Evolutionary conservation across 192 early-diverging fungal genomes (phyloP).

Genomic region (Mortierella hygrophila): DNA sequence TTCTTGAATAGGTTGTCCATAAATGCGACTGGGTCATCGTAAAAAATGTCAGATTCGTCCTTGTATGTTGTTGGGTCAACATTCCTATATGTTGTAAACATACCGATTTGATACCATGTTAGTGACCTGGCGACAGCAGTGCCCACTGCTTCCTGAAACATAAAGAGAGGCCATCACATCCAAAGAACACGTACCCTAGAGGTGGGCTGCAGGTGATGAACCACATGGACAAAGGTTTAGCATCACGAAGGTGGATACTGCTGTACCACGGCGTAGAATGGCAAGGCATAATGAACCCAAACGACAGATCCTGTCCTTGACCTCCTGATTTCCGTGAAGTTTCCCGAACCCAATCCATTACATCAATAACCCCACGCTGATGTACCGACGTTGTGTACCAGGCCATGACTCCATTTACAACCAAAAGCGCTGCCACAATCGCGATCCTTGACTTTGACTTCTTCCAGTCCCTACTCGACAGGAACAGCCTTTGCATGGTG

Average conservation of each 20-base stretch:
- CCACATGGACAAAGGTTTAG: slow-evolving; percentile 65
- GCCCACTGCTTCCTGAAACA: background rate
- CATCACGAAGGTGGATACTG: slow-evolving; percentile 75
- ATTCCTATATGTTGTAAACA: slow-evolving; percentile 7
- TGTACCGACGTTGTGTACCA: slow-evolving; percentile 84
- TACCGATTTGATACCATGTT: background rate
- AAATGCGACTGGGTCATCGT: slow-evolving; percentile 75
- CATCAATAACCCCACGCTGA: slow-evolving; percentile 95
- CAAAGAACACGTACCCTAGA: slow-evolving; percentile 59
- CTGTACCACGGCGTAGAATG: slow-evolving; percentile 97
- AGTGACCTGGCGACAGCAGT: too few species aligned
- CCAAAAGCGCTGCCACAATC: slow-evolving; percentile 60
- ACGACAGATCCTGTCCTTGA: slow-evolving; percentile 31
- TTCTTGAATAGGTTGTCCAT: background rate
- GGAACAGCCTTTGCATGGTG: slow-evolving; percentile 36
- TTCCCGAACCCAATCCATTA: slow-evolving; percentile 77
- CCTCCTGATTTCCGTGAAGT: slow-evolving; percentile 33
- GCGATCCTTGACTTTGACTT: slow-evolving; percentile 8
- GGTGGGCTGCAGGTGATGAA: slow-evolving; percentile 96
- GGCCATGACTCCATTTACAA: slow-evolving; percentile 75
- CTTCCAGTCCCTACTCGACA: slow-evolving; percentile 15
- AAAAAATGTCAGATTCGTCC: slow-evolving; percentile 88
- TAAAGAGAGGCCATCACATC: background rate
- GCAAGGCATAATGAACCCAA: slow-evolving; percentile 95
- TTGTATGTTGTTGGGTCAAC: slow-evolving; percentile 54